Conservation (phyloP, 176 grass and related monocot species). For the Phyllostachys edulis region DNA sequence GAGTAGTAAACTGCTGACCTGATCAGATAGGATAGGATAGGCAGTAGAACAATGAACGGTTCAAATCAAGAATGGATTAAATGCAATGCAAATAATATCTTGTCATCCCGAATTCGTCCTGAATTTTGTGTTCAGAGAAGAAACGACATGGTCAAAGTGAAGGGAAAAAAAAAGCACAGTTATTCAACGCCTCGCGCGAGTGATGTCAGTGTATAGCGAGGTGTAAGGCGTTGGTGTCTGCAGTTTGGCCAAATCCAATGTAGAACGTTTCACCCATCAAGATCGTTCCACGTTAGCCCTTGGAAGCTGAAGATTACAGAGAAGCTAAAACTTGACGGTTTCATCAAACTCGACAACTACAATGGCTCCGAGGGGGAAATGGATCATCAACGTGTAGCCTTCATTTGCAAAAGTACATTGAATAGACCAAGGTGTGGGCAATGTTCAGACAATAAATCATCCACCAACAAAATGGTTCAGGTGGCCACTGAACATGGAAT, state of each 20-base stretch:
- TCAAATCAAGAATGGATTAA: neutral
- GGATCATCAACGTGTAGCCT: neutral
- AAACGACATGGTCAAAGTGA: neutral
- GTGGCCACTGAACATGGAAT: neutral
- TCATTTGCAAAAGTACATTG: neutral
- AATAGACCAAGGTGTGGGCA: neutral
- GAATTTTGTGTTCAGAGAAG: neutral
- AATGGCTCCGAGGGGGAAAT: neutral
- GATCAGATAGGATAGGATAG: neutral
- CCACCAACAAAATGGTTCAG: neutral
- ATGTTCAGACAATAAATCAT: neutral
- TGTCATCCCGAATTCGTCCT: neutral
- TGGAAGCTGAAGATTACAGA: neutral
- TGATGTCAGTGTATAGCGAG: neutral
- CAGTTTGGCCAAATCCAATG: constrained; percentile 21
- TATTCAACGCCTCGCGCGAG: neutral
- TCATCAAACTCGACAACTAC: neutral
- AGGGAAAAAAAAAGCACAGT: neutral
- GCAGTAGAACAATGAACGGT: neutral
- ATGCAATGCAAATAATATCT: neutral
- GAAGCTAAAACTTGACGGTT: constrained; percentile 25
- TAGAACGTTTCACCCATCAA: constrained; percentile 19
- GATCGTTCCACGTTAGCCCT: neutral
- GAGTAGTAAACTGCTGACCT: neutral
- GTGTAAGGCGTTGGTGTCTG: neutral